Conservation (phyloP, 371 early-diverging fungal genomes). For the Mucor indicus region DNA sequence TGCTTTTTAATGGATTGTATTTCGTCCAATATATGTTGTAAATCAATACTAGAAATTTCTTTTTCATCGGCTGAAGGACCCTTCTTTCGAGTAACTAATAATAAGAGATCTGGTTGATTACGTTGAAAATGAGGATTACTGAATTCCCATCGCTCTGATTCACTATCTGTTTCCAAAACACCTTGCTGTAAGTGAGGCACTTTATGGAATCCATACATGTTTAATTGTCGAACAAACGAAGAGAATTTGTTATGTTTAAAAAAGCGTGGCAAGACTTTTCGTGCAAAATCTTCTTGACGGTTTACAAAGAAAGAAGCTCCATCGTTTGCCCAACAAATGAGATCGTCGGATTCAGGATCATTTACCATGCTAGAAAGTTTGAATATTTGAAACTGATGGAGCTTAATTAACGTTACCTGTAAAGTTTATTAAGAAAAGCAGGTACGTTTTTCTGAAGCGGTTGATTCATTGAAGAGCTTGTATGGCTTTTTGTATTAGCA, state of each 20-base stretch:
- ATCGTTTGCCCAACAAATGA: constrained; percentile 76
- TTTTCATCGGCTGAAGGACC: constrained; percentile 44
- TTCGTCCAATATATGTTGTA: constrained; percentile 72
- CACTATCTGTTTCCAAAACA: constrained; percentile 61
- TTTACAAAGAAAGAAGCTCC: constrained; percentile 74
- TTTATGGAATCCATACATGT: constrained; percentile 90
- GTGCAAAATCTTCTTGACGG: constrained; percentile 78
- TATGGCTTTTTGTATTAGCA: background rate
- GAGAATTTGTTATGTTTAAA: constrained; percentile 95
- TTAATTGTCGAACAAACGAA: constrained; percentile 93
- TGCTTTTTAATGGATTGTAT: constrained; percentile 85
- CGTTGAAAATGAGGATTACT: constrained; percentile 53
- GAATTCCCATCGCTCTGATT: constrained; percentile 59
- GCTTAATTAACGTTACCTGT: constrained; percentile 53
- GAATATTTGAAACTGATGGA: background rate
- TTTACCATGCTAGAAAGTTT: constrained; percentile 60
- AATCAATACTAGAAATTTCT: constrained; percentile 41
- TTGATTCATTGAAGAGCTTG: background rate
- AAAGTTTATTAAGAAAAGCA: constrained; percentile 87
- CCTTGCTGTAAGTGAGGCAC: constrained; percentile 81
- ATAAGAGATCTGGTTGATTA: constrained; percentile 54
- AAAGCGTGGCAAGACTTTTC: constrained; percentile 77
- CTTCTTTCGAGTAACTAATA: constrained; percentile 52
- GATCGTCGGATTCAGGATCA: constrained; percentile 63
- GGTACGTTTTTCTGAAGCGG: constrained; percentile 61